Evolutionary conservation across 2,329 filamentous ascomycete species (phyloP).

Genomic region (Arthrinium phaeospermum): DNA sequence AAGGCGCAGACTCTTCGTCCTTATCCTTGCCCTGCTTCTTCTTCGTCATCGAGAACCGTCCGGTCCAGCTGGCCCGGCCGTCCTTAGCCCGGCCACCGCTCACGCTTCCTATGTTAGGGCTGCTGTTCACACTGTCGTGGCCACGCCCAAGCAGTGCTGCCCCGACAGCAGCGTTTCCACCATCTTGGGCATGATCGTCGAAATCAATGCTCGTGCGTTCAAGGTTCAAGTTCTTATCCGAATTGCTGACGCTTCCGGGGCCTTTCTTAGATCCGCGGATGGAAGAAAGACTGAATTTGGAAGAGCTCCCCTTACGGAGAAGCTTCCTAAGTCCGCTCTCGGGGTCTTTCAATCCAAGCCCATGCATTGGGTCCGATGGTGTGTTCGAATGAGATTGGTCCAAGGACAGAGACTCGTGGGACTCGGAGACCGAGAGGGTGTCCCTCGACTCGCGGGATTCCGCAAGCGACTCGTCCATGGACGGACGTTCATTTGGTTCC

Average conservation of each 20-base stretch:
- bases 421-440: constrained; percentile 63
- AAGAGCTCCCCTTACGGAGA: constrained; percentile 68
- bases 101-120: constrained; percentile 59
- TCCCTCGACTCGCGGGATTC: constrained; percentile 63
- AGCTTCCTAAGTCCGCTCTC: constrained; percentile 66
- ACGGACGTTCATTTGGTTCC: constrained; percentile 39
- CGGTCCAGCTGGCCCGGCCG: constrained; percentile 55
- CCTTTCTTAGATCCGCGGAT: constrained; percentile 61
- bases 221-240: constrained; percentile 56
- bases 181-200: constrained; percentile 57
- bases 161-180: constrained; percentile 27
- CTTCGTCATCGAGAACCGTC: constrained; percentile 63
- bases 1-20: constrained; percentile 45
- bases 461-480: constrained; percentile 55
- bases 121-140: constrained; percentile 62
- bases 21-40: constrained; percentile 62
- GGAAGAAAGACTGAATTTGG: constrained; percentile 68
- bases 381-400: constrained; percentile 63
- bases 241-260: constrained; percentile 60
- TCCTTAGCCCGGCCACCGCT: constrained; percentile 52
- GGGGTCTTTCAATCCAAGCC: constrained; percentile 51
- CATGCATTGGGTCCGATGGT: constrained; percentile 56
- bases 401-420: constrained; percentile 62
- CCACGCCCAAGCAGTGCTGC: constrained; percentile 50
- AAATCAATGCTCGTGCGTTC: constrained; percentile 66